Evolutionary conservation across 352 stramenopile genomes (phyloP), one percentile per base, ranked within the genome.

Genomic region (Phytophthora quininea): DNA sequence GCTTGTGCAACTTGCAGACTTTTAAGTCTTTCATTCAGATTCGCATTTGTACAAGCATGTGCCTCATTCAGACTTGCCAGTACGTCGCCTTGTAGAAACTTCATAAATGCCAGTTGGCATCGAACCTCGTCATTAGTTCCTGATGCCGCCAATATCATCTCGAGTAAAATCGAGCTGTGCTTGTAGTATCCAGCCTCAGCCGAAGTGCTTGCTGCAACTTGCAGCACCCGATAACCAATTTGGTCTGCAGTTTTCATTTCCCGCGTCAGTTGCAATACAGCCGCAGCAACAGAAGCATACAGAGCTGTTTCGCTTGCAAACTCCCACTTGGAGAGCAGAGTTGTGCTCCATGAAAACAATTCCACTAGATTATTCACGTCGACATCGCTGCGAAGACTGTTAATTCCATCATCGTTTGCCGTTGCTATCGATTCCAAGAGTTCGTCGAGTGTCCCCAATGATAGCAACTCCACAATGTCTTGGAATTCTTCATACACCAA

Each of bases 401-500:
- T 24, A 24, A 24, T 24, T 24, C 19, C 46, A 11, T 49, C n/a
- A 19, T 14, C 2, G 35, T 55, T 24, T 14, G 3, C 31, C 24
- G 27, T 56, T 40, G 55, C 38, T 43, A 80, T 73, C 3, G 5
- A 43, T 3, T 27, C 7, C 43, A 83, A 38, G 3, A 79, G n/a
- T 14, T 62, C 52, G 14, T 80, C 65, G n/a, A 77, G 11, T 35
- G 46, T 66, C 9, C 45, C 54, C 33, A 73, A 53, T 30, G 48
- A 2, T 37, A 81, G 40, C 46, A 49, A 29, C 4, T 66, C 43
- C 8, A 14, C 29, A 33, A 54, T 49, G 32, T 73, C 58, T 11
- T 59, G 37, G 58, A 71, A 87, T 3, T 68, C 74, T 67, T 79
- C 70, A 32, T 72, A 77, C 7, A 76, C 63, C 14, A 62, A 29